Conservation (phyloP, 2,329 filamentous ascomycete species). For the Aspergillus sp. region DNA sequence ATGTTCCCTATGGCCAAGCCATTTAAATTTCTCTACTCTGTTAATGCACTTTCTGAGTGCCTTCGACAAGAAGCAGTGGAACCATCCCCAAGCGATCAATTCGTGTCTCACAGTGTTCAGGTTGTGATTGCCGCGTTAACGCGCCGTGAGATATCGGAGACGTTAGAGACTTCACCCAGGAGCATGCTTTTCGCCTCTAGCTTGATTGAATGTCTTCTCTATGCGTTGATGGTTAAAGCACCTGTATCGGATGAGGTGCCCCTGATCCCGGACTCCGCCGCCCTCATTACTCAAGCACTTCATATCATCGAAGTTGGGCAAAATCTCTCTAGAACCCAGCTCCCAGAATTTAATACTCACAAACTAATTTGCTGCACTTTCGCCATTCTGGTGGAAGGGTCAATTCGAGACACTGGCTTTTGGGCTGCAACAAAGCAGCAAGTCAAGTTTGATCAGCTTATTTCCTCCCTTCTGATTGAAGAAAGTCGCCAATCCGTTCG, state of each 20-base stretch:
- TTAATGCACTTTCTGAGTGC: constrained; percentile 65
- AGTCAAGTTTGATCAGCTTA: constrained; percentile 35
- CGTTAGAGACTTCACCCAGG: constrained; percentile 45
- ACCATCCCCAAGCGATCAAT: constrained; percentile 34
- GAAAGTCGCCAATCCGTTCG: constrained; percentile 43
- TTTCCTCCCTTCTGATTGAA: constrained; percentile 45
- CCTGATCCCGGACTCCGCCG: constrained; percentile 34
- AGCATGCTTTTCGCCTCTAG: constrained; percentile 53
- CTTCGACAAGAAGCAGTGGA: constrained; percentile 50
- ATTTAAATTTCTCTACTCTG: constrained; percentile 71
- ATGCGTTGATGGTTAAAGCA: constrained; percentile 55
- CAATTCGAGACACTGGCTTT: constrained; percentile 46
- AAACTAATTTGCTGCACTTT: constrained; percentile 46
- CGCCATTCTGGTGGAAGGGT: constrained; percentile 50
- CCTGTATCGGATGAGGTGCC: constrained; percentile 25
- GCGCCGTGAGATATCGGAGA: constrained; percentile 54
- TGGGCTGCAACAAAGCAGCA: constrained; percentile 47
- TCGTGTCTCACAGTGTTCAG: constrained; percentile 47
- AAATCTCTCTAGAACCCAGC: constrained; percentile 10
- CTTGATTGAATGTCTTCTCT: constrained; percentile 58
- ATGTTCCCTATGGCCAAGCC: constrained; percentile 69
- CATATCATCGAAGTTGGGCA: constrained; percentile 33
- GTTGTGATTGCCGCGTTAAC: constrained; percentile 63
- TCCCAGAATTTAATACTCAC: constrained; percentile 23
- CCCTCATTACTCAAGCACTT: constrained; percentile 38